Evolutionary conservation across 1,139 yeast genomes (phyloP).

Genomic region (Zygotorulaspora mrakii): DNA sequence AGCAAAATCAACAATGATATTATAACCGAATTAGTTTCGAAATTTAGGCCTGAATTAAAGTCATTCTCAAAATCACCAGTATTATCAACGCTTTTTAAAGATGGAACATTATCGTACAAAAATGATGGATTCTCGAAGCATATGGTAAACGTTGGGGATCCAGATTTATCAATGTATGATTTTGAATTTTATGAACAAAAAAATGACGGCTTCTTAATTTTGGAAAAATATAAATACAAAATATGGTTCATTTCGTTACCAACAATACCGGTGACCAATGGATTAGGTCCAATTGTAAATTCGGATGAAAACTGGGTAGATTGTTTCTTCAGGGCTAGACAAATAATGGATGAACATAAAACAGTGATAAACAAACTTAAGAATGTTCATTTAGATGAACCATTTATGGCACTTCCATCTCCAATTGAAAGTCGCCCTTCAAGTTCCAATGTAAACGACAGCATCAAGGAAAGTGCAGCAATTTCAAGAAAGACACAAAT

Average conservation of each 20-base stretch:
- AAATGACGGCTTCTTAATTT: slow-evolving; percentile 58
- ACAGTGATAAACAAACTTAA: slow-evolving; percentile 15
- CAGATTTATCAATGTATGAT: slow-evolving; percentile 70
- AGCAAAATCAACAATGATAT: slow-evolving; percentile 29
- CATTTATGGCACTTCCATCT: slow-evolving; percentile 1
- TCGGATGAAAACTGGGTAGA: slow-evolving; percentile 45
- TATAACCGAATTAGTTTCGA: slow-evolving; percentile 26
- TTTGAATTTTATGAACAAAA: slow-evolving; percentile 61
- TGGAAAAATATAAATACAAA: slow-evolving; percentile 58
- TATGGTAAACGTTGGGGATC: slow-evolving; percentile 42
- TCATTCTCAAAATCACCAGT: slow-evolving; percentile 38
- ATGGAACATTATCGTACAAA: slow-evolving; percentile 43
- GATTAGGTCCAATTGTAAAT: slow-evolving; percentile 31
- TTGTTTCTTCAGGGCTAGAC: slow-evolving; percentile 47
- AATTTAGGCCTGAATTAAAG: slow-evolving; percentile 43
- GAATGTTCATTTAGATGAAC: slow-evolving; percentile 7
- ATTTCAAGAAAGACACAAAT: not conserved
- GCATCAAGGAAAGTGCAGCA: not conserved
- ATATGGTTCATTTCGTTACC: slow-evolving; percentile 54
- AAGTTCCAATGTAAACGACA: not conserved
- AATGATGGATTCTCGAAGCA: slow-evolving; percentile 23
- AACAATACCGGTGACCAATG: slow-evolving; percentile 15
- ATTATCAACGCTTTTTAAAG: slow-evolving; percentile 39
- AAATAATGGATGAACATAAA: slow-evolving; percentile 37
- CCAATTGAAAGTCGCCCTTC: not conserved